A percentile compares a stretch with the other conserved stretches of the same genome.
These are phyloP conservation scores for Chenopodium formosanum DNA, from an alignment of 148 eudicot species.

Conservation along the genomic window DNA sequence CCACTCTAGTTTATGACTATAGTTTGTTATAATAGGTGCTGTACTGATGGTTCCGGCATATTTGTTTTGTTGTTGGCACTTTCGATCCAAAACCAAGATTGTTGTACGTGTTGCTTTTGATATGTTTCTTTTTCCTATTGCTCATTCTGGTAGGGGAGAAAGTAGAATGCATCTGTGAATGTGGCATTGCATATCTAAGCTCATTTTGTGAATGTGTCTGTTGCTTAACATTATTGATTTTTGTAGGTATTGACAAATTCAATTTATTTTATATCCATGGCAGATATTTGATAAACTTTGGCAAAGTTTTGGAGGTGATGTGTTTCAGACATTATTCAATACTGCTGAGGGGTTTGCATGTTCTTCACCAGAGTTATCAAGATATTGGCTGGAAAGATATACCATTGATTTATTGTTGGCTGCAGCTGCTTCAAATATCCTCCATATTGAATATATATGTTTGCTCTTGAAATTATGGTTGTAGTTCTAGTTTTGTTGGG, in stretches of 20 bases:
- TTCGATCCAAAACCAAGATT: background rate
- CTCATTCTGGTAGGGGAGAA: background rate
- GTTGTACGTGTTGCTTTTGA: background rate
- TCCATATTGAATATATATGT: slow-evolving; percentile 23
- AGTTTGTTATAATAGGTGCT: too few species aligned
- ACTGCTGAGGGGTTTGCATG: slow-evolving; percentile 79
- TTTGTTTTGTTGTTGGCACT: background rate
- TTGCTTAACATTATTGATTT: slow-evolving; percentile 1
- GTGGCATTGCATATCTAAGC: background rate
- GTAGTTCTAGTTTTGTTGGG: slow-evolving; percentile 11
- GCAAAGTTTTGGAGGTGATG: slow-evolving; percentile 96
- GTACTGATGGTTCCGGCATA: too few species aligned
- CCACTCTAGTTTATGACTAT: too few species aligned
- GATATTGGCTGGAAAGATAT: slow-evolving; percentile 72
- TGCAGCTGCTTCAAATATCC: slow-evolving; percentile 84
- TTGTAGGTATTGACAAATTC: slow-evolving; percentile 4
- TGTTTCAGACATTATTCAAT: slow-evolving; percentile 75
- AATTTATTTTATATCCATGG: slow-evolving; percentile 14
- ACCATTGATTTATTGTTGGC: slow-evolving; percentile 67
- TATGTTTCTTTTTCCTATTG: background rate
- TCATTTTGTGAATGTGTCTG: background rate
- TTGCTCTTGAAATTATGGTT: slow-evolving; percentile 4
- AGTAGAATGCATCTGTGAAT: too few species aligned
- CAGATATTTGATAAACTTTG: slow-evolving; percentile 97
- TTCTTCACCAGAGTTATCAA: slow-evolving; percentile 58